Base-by-base conservation (phyloP, 1,139 yeast genomes). In the Geotrichum cucujoidarum region DNA sequence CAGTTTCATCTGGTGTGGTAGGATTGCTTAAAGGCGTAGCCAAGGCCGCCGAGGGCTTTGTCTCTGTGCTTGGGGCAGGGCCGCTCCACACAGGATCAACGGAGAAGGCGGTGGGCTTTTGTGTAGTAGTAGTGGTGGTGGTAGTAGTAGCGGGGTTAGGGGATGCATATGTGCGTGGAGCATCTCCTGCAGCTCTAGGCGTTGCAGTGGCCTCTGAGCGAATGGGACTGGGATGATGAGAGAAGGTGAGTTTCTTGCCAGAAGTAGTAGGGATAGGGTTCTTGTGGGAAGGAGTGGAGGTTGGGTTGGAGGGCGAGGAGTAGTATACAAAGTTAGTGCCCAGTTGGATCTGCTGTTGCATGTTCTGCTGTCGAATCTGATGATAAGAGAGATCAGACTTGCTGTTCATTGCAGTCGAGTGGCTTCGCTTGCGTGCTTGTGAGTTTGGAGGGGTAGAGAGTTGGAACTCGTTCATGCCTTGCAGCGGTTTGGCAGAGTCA, bases 391-490 rank as follows among this genome's bases (percentile, higher is more conserved):
- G 48, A 16, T 47, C 27, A 8, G 46, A 30, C 21, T 40, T 27
- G 22, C 24, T 4, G 44, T n/a, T 32, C 11, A 25, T 35, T 25
- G 45, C 30, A 24, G 37, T 48, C 13, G 47, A 17, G 43, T 35
- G 29, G 30, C 36, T 18, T 14, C 49, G 48, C 36, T 55, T 54
- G 21, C 52, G 50, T 14, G 49, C 34, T 33, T 54, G 57, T 11
- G 62, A 58, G 30, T 38, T 22, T 37, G 58, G 60, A 10, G 64
- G 64, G 4, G 63, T 25, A 3, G 63, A 57, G 46, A 60, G 53
- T 47, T 56, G 60, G 38, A 59, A 52, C 10, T 60, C 60, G 20
- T 58, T 55, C 13, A 60, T 61, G 18, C 56, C 51, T 18, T 57
- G 52, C 30, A 53, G 37, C 24, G 40, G 41, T 39, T 30, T 21